Base-by-base conservation (phyloP, 2,329 filamentous ascomycete genomes). In the Botryosphaeria dothidea region DNA sequence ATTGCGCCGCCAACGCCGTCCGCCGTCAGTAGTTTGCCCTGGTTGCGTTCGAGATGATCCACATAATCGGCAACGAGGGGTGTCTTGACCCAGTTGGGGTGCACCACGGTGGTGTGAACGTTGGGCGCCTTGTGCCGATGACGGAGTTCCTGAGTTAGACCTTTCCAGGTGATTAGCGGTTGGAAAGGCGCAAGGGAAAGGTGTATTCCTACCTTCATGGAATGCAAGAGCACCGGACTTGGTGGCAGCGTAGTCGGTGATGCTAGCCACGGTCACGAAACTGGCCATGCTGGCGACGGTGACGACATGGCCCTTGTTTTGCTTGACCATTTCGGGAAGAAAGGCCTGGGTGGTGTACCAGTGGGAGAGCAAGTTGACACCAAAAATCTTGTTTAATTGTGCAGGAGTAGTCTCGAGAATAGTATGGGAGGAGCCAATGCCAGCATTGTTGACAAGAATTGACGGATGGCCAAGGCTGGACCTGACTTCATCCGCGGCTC, bases 251-350 rank as follows among this genome's bases (percentile, higher is more conserved):
- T 87, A 87, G 67, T 85, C 83, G 9, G 81, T 81, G 67, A 86
- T 81, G 31, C 82, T 79, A 1, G 77, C 79, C 3, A 81, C 67
- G 0, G 76, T 75, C 4, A 84, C 65, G 69, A 83, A 86, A 38
- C 81, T 82, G 9, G 83, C 83, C 70, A 82, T 77, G 65, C 81
- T 84, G 2, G 85, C 84, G 15, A 88, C 78, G 0, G 84, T 85
- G 11, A 88, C 78, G 31, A 88, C 77, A 67, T 87, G 85, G 2
- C 85, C 62, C 72, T 71, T 81, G 64, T 77, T 73, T 19, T 68
- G 61, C 3, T 66, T 61, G 21, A 78, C 70, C 76, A 78, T 78
- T 51, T 70, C 69, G 2, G 76, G 76, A 6, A 78, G 65, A 65
- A 78, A 78, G 0, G 71, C 75, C 34, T 74, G 71, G 52, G 71